These are phyloP conservation scores for Microdochium trichocladiopsis DNA, from an alignment of 2,329 filamentous ascomycete genomes.

Conservation along the genomic window DNA sequence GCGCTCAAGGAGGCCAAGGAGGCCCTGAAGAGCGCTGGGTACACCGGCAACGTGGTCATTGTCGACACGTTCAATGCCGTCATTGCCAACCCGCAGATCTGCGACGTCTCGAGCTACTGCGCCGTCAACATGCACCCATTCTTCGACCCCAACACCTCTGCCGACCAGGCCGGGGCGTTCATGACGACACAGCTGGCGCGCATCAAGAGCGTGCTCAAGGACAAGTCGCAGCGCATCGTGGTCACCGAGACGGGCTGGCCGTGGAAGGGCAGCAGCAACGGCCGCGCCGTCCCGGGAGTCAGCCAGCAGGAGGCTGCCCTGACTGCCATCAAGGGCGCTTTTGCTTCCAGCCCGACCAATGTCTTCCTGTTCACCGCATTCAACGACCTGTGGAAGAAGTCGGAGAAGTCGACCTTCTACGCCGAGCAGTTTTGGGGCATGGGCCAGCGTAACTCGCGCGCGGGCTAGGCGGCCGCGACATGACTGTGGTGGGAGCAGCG, in stretches of 20 bases:
- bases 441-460: slow-evolving; percentile 20
- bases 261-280: slow-evolving; percentile 58
- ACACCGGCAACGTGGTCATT: slow-evolving; percentile 65
- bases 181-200: slow-evolving; percentile 46
- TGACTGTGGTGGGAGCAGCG: not conserved
- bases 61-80: slow-evolving; percentile 72
- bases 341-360: slow-evolving; percentile 39
- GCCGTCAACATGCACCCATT: slow-evolving; percentile 80
- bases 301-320: slow-evolving; percentile 62
- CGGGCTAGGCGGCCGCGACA: not conserved
- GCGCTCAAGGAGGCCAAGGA: slow-evolving; percentile 51
- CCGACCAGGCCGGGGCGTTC: slow-evolving; percentile 60
- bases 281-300: slow-evolving; percentile 59
- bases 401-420: slow-evolving; percentile 53
- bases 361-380: slow-evolving; percentile 73
- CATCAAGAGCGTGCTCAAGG: slow-evolving; percentile 32
- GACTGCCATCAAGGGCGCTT: slow-evolving; percentile 53
- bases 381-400: slow-evolving; percentile 73
- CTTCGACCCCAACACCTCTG: slow-evolving; percentile 60
- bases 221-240: slow-evolving; percentile 49
- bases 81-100: slow-evolving; percentile 61
- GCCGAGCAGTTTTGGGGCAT: slow-evolving; percentile 77
- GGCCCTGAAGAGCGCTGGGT: slow-evolving; percentile 56
- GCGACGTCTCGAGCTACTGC: slow-evolving; percentile 68
- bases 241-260: slow-evolving; percentile 87